A percentile compares a stretch with the other conserved stretches of the same genome.
Conservation (phyloP, 257 asterid genomes). For the Solanum commersonii region DNA sequence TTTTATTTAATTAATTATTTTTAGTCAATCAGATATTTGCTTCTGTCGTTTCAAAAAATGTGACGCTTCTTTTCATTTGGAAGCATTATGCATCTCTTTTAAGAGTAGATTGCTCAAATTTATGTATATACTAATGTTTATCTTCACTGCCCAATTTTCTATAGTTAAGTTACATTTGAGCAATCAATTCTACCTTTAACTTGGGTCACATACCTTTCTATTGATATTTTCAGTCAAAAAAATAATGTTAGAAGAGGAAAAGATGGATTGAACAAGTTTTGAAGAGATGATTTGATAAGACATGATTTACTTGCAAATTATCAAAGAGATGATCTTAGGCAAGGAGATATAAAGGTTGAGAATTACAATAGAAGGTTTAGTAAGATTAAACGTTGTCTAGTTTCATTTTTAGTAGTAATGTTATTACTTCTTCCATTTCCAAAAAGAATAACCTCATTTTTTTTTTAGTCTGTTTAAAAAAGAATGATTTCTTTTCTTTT, state of each 20-base stretch:
- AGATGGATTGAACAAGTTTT: rapidly evolving
- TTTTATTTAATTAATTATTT: no score
- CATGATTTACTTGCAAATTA: rapidly evolving
- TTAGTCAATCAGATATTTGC: neutral
- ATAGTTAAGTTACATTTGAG: neutral
- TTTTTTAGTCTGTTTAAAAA: no score
- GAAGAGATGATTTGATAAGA: rapidly evolving
- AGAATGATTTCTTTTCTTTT: no score
- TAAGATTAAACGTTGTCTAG: no score
- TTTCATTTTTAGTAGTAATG: no score
- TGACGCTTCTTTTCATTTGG: no score
- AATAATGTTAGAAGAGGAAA: rapidly evolving
- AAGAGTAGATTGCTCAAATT: neutral
- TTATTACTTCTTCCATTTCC: neutral
- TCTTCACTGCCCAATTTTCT: no score
- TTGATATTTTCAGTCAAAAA: neutral
- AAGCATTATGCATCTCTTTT: neutral
- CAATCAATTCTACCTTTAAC: neutral
- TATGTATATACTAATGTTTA: neutral
- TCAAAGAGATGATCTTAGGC: rapidly evolving
- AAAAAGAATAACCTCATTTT: no score
- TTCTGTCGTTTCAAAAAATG: neutral
- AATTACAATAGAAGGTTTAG: no score
- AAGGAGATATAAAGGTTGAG: rapidly evolving
- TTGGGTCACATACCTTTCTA: neutral